Conservation (phyloP, 2,329 filamentous ascomycete species). For the Exophiala lecanii-corni region DNA sequence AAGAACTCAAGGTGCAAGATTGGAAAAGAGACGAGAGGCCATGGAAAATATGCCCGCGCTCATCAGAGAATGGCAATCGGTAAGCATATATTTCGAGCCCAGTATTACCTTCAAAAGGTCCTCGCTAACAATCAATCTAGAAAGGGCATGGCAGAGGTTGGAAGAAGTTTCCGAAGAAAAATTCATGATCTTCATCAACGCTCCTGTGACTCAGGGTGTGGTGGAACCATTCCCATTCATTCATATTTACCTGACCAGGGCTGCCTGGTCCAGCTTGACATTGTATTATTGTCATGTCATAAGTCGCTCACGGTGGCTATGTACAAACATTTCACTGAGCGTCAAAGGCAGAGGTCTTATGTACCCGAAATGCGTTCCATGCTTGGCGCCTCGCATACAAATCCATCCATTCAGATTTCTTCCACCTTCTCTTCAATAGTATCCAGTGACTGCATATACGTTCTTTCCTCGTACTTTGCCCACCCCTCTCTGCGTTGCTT, state of each 20-base stretch:
- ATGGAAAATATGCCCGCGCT: slow-evolving; percentile 94
- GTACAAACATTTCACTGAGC: neutral
- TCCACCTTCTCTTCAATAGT: neutral
- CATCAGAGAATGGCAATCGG: slow-evolving; percentile 89
- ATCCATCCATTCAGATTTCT: neutral
- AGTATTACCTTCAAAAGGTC: too few relatives aligned
- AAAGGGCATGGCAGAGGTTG: slow-evolving; percentile 68
- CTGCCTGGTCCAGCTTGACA: neutral
- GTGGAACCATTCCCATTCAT: too few relatives aligned
- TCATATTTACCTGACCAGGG: neutral
- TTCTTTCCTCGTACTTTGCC: neutral
- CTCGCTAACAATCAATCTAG: slow-evolving; percentile 44
- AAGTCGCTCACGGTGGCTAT: neutral
- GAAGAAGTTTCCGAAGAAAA: slow-evolving; percentile 80
- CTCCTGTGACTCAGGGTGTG: too few relatives aligned
- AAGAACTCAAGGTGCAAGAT: slow-evolving; percentile 72
- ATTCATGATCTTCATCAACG: slow-evolving; percentile 82
- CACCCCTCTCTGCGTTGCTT: neutral
- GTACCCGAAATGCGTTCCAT: neutral
- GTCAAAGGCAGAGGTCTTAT: neutral
- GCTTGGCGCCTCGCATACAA: neutral
- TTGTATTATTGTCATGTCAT: too few relatives aligned
- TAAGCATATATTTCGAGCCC: slow-evolving; percentile 51
- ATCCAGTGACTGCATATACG: neutral
- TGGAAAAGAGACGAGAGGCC: slow-evolving; percentile 84